Base-by-base conservation (phyloP, 495 filamentous ascomycete species). In the Talaromyces thailandensis region DNA sequence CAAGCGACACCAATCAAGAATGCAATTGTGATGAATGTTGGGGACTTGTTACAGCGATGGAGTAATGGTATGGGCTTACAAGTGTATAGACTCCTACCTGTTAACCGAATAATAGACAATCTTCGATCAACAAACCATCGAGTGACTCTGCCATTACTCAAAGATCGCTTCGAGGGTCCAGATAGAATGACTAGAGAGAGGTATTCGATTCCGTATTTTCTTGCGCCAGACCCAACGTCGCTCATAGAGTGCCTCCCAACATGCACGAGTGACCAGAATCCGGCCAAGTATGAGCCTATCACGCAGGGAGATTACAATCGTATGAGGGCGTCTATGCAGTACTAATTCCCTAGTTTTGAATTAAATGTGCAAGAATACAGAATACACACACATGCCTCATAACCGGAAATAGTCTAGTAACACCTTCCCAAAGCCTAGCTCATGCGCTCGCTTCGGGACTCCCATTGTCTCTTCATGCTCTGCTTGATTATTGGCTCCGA, bases 151-250 rank as follows among this genome's bases (percentile, higher is more conserved):
- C 81, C 82, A 32, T 2, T 66, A 40, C 35, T 76, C 0, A 61
- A 65, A 1, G 71, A 78, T 64, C 35, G 68, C 25, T 70, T 75
- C 48, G 67, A 70, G 14, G 71, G 76, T 6, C 61, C 66, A n/a
- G 64, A 74, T 18, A 66, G 75, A 6, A 80, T 40, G 35, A 16
- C 35, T 16, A 84, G 72, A 84, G 71, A 79, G 31, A 71, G 84
- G 31, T 87, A 83, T 62, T 86, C 83, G 14, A 87, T 87, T 64
- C 83, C 84, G 3, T 88, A 83, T 69, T 88, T 87, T 64, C 71
- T 86, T 56, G 72, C 76, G 25, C 80, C 83, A 0, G 81, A 88
- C 66, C 71, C 75, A 32, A 74, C 81, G 32, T 69, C 76, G 21
- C 64, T 85, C 16, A 86, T 65, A 82, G 79, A 40, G 35, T 40